Evolutionary conservation across 805 yeast species (phyloP), one percentile per base, ranked within the genome.

Genomic region (Candida railenensis): DNA sequence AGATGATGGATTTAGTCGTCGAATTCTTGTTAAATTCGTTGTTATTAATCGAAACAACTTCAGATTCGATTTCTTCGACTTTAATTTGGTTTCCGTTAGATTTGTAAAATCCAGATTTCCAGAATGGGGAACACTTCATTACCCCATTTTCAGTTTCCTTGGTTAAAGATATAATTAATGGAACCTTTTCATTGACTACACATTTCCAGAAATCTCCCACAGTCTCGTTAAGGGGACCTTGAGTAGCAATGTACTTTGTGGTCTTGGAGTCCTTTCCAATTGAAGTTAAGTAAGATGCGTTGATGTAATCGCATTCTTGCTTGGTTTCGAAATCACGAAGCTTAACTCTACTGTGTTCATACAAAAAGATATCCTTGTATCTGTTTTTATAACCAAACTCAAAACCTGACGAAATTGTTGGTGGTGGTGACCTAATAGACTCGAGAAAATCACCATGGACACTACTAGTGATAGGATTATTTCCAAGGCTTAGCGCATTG

Each of bases 331-430:
- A 51, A 44, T 51, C 56, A 53, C 45, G 65, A 40, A 88, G 67
- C 48, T 78, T 79, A 11, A 92, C 97, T 48, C 97, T 73, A 3
- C 95, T 79, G 57, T 87, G 92, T 59, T 88, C 95, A 64, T 80
- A 91, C 3, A 96, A 90, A 57, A 87, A 85, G 37, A 91, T 87
- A 62, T 91, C 96, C 56, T 87, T 86, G 70, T 91, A 91, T 49
- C 98, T 69, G 63, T 91, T 89, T 58, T 90, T 90, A 44, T 76
- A 64, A 21, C 95, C 92, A 37, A 82, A 74, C 63, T 89, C 96
- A 37, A 90, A 82, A 4, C 96, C 97, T 3, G 85, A 80, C 32
- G 83, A 79, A 28, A 87, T 77, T 22, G 71, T 60, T 19, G 82
- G 80, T 2, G 67, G 49, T 4, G 48, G 37, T 28, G 55, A 48